These are phyloP conservation scores for Dillenia suffruticosa DNA, from an alignment of 164 flowering plant genomes.

Conservation along the genomic window DNA sequence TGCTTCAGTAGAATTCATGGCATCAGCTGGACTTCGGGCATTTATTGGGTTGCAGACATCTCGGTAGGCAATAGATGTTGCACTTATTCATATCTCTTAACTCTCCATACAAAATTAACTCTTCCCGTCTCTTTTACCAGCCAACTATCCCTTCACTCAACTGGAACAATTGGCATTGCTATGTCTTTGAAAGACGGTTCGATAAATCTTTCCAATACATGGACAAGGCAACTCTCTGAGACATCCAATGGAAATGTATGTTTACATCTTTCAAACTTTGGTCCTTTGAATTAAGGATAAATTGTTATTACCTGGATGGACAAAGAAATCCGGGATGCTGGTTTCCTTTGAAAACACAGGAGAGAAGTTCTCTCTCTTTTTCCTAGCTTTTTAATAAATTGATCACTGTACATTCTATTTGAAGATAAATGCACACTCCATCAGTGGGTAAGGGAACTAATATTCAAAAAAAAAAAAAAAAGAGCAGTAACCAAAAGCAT, in stretches of 20 bases:
- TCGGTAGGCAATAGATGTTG: conserved; percentile 45
- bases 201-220: conserved; percentile 76
- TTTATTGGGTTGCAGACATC: conserved; percentile 71
- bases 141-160: conserved; percentile 63
- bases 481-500: no score
- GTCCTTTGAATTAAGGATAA: background rate
- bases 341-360: no score
- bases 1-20: conserved; percentile 70
- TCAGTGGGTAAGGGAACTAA: no score
- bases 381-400: no score
- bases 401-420: no score
- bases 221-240: conserved; percentile 95
- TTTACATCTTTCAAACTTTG: background rate
- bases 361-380: no score
- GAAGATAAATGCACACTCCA: no score
- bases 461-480: no score
- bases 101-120: no score
- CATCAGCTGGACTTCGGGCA: conserved; percentile 72
- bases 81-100: background rate
- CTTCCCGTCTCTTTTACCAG: conserved; percentile 29
- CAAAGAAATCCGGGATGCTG: no score
- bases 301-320: no score
- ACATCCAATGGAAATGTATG: conserved; percentile 77
- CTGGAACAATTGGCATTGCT: conserved; percentile 75
- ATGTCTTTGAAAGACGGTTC: conserved; percentile 86